Evolutionary conservation across 140 eudicot species (phyloP), one percentile per base, ranked within the genome.

Genomic region (Stevia rebaudiana): DNA sequence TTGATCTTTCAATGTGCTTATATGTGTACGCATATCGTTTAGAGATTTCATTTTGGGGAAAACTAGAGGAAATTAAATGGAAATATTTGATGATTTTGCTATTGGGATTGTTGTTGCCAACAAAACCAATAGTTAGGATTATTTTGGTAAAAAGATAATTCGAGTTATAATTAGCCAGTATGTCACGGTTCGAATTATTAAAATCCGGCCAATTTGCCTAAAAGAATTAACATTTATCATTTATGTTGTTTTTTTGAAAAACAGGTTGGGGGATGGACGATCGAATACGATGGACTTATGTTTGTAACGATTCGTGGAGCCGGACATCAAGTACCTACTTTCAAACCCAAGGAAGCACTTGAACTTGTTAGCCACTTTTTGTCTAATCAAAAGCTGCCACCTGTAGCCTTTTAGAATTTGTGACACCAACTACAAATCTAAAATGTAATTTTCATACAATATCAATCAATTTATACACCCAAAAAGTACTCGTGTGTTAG

Each of bases 271-370:
- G 96, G 96, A 31, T 88, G 96, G 96, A 78, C 90, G 40, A 62
- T 85, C 31, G 76, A 57, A 53, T 88, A 88, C 31, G 79, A 88
- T 18, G 96, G 94, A 3, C 65, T 88, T 68, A 79, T 64, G 75
- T 88, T 76, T 71, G 94, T 84, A 49, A 88, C 87, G n/a, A 8
- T 84, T 6, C 76, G 96, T 57, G 96, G 94, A 65, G 96, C 96
- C 0, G 96, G 96, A 23, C 96, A 88, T 67, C 83, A 88, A 76
- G 96, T 84, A 53, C 96, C 94, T 0, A 77, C 85, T 0, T 88
- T 82, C 19, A 88, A 84, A 71, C 94, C 96, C 28, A 78, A 72
- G 19, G 80, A 88, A 64, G 69, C 87, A 15, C 85, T 84, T 41
- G 82, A 82, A 63, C 68, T 88, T 13, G 41, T 82, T 61, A 49